These are phyloP conservation scores for Platanus orientalis DNA, from an alignment of 164 flowering plant genomes.

Conservation along the genomic window DNA sequence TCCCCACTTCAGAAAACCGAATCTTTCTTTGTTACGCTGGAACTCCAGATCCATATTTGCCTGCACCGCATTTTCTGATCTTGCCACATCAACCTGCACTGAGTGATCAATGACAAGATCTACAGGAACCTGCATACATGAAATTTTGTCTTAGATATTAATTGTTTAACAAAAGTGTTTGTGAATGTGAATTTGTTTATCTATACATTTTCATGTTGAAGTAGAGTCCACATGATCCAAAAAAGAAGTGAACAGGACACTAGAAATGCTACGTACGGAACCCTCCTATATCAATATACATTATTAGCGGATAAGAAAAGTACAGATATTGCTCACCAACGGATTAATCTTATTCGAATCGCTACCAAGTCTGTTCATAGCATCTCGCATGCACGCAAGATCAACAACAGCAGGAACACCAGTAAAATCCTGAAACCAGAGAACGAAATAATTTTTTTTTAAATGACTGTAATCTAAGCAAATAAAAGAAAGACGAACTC, in stretches of 20 bases:
- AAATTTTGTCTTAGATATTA: neutral
- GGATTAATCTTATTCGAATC: constrained; percentile 93
- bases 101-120: constrained; percentile 97
- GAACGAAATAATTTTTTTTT: neutral
- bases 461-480: neutral
- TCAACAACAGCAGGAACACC: constrained; percentile 99
- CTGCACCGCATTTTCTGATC: constrained; percentile 88
- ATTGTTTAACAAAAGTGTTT: neutral
- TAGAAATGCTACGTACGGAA: neutral
- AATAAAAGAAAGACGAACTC: neutral
- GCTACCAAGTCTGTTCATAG: constrained; percentile 91
- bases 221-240: neutral
- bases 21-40: constrained; percentile 87
- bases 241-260: neutral
- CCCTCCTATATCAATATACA: neutral
- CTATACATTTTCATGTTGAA: neutral
- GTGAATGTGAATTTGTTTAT: neutral
- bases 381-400: constrained; percentile 97
- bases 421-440: constrained; percentile 73
- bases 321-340: constrained; percentile 42
- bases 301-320: neutral
- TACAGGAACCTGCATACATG: constrained; percentile 73
- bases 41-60: constrained; percentile 92
- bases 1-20: constrained; percentile 92
- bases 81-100: constrained; percentile 91